Percentiles rank a stretch among this genome's conserved stretches.
These are phyloP conservation scores for Coemansia javaensis DNA, from an alignment of 192 early-diverging fungal species.

Conservation along the genomic window DNA sequence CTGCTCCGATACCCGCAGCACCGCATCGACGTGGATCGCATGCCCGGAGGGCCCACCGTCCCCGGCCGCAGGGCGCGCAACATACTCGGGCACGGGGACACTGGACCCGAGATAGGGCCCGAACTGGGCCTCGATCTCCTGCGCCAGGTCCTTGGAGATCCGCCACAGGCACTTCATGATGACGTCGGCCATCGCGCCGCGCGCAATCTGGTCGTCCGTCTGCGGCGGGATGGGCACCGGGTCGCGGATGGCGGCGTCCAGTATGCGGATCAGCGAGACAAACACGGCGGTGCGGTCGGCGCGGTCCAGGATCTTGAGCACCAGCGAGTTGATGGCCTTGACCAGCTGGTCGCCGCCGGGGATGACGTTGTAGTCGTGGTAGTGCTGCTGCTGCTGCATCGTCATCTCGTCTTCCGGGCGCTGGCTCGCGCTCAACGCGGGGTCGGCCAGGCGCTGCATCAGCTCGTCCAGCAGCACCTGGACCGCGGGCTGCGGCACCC, in stretches of 20 bases:
- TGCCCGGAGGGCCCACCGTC: no score
- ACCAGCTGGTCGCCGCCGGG: slow-evolving; percentile 45
- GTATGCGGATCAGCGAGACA: slow-evolving; percentile 67
- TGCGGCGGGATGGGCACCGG: slow-evolving; percentile 51
- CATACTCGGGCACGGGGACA: background rate
- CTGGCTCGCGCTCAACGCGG: slow-evolving; percentile 54
- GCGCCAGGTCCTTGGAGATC: slow-evolving; percentile 77
- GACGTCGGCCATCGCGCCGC: slow-evolving; percentile 74
- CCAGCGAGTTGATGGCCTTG: slow-evolving; percentile 64
- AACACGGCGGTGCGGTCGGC: slow-evolving; percentile 74
- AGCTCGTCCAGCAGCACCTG: slow-evolving; percentile 71
- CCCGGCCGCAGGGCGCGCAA: background rate
- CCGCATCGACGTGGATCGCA: background rate
- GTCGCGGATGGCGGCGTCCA: slow-evolving; percentile 56
- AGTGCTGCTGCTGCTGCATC: no score
- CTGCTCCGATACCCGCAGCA: slow-evolving; percentile 47
- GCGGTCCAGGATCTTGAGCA: slow-evolving; percentile 89
- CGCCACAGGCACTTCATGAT: slow-evolving; percentile 98
- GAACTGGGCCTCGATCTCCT: slow-evolving; percentile 58
- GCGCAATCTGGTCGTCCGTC: slow-evolving; percentile 50
- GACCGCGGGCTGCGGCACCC: slow-evolving; percentile 61
- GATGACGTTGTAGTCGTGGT: slow-evolving; percentile 11
- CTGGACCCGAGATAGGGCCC: slow-evolving; percentile 55
- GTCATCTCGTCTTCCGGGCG: background rate
- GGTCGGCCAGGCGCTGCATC: slow-evolving; percentile 75